These are phyloP conservation scores for Fusarium begoniae DNA, from an alignment of 2,329 filamentous ascomycete genomes.

Conservation along the genomic window DNA sequence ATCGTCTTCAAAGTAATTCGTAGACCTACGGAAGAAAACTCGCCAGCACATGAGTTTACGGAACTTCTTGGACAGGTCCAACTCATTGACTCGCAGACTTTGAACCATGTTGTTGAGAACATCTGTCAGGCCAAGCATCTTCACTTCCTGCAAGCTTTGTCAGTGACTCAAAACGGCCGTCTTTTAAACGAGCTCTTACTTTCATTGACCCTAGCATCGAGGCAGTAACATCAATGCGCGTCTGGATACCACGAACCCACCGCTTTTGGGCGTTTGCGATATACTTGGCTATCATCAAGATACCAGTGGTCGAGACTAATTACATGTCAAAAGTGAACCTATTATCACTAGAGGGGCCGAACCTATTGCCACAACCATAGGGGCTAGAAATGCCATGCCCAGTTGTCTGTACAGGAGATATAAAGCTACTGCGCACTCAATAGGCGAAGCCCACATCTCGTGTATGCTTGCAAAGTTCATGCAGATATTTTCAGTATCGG, in stretches of 20 bases:
- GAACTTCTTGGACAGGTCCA: slow-evolving; percentile 1
- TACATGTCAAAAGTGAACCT: not conserved
- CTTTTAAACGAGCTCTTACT: not conserved
- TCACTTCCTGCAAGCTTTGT: not conserved
- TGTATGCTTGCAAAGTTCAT: slow-evolving; percentile 5
- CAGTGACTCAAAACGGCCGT: not conserved
- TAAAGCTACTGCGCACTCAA: slow-evolving; percentile 13
- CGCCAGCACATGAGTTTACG: slow-evolving; percentile 7
- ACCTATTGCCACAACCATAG: slow-evolving; percentile 8
- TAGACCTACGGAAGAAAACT: not conserved
- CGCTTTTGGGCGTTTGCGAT: slow-evolving; percentile 16
- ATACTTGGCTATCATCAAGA: slow-evolving; percentile 10
- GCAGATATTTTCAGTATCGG: slow-evolving; percentile 18
- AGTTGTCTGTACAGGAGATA: slow-evolving; percentile 12
- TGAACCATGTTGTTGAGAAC: slow-evolving; percentile 14
- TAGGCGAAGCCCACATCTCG: slow-evolving; percentile 20
- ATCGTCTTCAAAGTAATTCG: fast-evolving
- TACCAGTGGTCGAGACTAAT: not conserved
- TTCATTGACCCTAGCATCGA: slow-evolving; percentile 23
- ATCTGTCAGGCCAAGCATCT: slow-evolving; percentile 14
- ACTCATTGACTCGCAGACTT: not conserved
- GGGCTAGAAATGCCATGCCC: slow-evolving; percentile 8
- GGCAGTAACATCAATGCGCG: slow-evolving; percentile 17
- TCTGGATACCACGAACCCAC: slow-evolving; percentile 24
- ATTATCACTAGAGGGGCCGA: fast-evolving